Conservation (phyloP, 345 rosid genomes). For the Anacardium occidentale region DNA sequence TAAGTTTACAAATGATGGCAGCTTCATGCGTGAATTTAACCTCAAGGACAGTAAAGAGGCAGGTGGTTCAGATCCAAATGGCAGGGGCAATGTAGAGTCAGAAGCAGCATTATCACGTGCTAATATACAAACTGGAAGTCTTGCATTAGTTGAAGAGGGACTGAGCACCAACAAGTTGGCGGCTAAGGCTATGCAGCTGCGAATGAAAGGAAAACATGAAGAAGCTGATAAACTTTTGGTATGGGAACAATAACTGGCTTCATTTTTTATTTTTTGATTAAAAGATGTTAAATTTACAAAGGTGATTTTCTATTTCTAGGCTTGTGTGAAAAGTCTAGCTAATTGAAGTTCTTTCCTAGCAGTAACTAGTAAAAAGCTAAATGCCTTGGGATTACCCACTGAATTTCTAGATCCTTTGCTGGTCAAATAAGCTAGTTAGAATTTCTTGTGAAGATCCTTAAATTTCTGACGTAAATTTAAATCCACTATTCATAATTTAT, state of each 20-base stretch:
- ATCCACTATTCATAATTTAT: not conserved
- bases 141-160: constrained; percentile 29
- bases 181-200: constrained; percentile 89
- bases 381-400: not conserved
- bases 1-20: constrained; percentile 77
- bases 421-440: not conserved
- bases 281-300: not conserved
- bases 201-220: constrained; percentile 80
- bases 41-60: constrained; percentile 35
- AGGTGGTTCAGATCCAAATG: constrained; percentile 28
- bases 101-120: constrained; percentile 22
- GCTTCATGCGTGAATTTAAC: constrained; percentile 57
- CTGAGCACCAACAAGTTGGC: constrained; percentile 76
- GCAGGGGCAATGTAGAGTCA: constrained; percentile 25
- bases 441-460: not conserved
- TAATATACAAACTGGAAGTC: constrained; percentile 29
- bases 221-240: constrained; percentile 88
- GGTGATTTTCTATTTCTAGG: not conserved
- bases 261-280: not conserved
- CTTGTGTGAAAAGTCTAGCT: not conserved
- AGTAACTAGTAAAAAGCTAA: not conserved
- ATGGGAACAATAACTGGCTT: constrained; percentile 17
- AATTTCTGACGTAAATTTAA: not conserved
- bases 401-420: not conserved
- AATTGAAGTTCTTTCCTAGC: not conserved